Evolutionary conservation across 148 eudicot species (phyloP), one percentile per base, ranked within the genome.

Genomic region (Rhododendron ferrugineum): DNA sequence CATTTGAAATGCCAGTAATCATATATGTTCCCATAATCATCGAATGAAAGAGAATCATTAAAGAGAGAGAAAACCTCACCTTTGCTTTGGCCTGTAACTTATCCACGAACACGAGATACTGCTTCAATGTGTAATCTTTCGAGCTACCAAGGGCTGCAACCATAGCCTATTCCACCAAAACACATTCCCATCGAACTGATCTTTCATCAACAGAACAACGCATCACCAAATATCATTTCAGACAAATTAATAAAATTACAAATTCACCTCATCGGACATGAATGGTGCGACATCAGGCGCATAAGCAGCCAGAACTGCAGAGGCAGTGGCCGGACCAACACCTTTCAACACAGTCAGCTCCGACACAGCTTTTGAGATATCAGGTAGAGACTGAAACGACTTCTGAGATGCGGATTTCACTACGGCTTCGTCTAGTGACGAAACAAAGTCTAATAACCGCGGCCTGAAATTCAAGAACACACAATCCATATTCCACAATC

Each of bases 271-370:
- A 81, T 96, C 98, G 7, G 98, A 96, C 98, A 96, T 96, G 88
- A 96, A 96, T 6, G 98, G 98, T 4, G 96, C 95, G 2, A 94
- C 85, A 44, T 91, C 92, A 1, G 98, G 98, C 2, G 93, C 93
- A 47, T 90, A 94, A 37, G 94, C 98, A 7, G 98, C 96, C 1
- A 96, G 93, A 74, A 96, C 90, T 32, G 98, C 96, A 18, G 98
- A 96, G 52, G 98, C 98, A 22, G 98, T 96, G 76, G 98, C 98
- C 47, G 98, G 96, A 8, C 98, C 98, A n/a, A 96, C 91, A 11
- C 98, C 98, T 87, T 96, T 96, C 79, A 96, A 89, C n/a, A 89
- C 91, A 0, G 96, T 92, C 2, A 96, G 90, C 87, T 91, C 96
- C 14, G 89, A 84, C 47, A 94, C 87, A 11, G 98, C 98, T 74